Conservation (phyloP, 2,329 filamentous ascomycete genomes). For the Bretziella fagacearum region DNA sequence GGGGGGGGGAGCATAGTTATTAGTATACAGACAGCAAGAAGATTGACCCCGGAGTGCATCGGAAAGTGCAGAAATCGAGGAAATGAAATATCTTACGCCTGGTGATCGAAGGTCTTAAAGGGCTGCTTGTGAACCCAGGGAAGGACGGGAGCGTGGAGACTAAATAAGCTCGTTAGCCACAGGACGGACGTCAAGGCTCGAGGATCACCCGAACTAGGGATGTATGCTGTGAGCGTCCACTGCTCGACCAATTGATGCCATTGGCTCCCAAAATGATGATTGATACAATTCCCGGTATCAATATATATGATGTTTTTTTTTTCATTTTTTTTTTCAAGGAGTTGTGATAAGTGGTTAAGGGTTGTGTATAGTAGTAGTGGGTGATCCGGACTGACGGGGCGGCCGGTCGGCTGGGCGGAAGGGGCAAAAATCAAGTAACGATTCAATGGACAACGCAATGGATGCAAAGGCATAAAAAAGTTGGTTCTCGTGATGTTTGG, state of each 20-base stretch:
- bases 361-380: background rate
- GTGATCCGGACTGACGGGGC: conserved; percentile 1
- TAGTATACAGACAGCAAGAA: conserved; percentile 20
- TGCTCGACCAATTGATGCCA: conserved; percentile 5
- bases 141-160: conserved; percentile 80
- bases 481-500: too few relatives aligned
- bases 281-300: background rate
- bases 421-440: conserved; percentile 4
- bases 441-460: background rate
- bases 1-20: too few relatives aligned
- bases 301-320: background rate
- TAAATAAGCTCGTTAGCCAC: conserved; percentile 27
- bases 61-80: conserved; percentile 2
- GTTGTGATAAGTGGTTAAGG: background rate
- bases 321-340: background rate
- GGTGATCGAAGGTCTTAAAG: conserved; percentile 93
- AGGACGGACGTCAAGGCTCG: conserved; percentile 2
- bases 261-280: conserved; percentile 1
- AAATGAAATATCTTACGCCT: conserved; percentile 52
- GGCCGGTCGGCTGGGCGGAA: background rate
- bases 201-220: background rate
- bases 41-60: conserved; percentile 3
- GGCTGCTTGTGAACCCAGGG: conserved; percentile 91
- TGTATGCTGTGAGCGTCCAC: background rate
- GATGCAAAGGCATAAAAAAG: background rate